A percentile compares a stretch with the other conserved stretches of the same genome.
phyloP scores from a whole-genome alignment of 306 rosid species.

The Ochetophila trinervis region DNA sequence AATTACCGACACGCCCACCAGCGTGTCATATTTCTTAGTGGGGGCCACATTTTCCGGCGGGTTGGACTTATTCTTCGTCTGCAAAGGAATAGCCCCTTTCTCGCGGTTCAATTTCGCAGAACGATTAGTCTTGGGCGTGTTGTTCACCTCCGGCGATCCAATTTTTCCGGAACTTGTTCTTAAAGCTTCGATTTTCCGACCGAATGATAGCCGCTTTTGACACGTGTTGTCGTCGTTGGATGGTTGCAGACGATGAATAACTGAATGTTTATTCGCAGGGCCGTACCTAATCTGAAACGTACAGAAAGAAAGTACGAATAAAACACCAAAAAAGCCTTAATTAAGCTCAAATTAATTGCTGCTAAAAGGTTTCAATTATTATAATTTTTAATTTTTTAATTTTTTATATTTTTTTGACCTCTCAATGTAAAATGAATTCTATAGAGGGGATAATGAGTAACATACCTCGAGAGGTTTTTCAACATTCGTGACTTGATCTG shows the following conservation, averaged over 20 bases:
- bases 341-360: too few relatives aligned
- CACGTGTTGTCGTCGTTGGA: constrained; percentile 30
- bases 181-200: constrained; percentile 25
- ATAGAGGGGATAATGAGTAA: too few relatives aligned
- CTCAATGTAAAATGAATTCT: too few relatives aligned
- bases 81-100: not conserved
- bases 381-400: too few relatives aligned
- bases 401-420: not conserved
- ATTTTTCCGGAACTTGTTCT: constrained; percentile 23
- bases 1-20: constrained; percentile 50
- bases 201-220: constrained; percentile 24
- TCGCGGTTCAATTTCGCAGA: constrained; percentile 6
- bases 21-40: constrained; percentile 18
- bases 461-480: constrained; percentile 37
- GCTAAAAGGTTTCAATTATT: not conserved
- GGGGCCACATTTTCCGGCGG: not conserved
- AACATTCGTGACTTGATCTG: constrained; percentile 17
- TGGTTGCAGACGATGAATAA: constrained; percentile 4
- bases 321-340: too few relatives aligned
- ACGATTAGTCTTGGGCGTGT: too few relatives aligned
- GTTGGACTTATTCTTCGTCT: not conserved
- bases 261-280: not conserved
- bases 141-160: constrained; percentile 15
- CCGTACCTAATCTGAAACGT: constrained; percentile 10
- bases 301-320: too few relatives aligned